Evolutionary conservation across 140 eudicot species (phyloP), one percentile per base, ranked within the genome.

Genomic region (Flaveria floridana): DNA sequence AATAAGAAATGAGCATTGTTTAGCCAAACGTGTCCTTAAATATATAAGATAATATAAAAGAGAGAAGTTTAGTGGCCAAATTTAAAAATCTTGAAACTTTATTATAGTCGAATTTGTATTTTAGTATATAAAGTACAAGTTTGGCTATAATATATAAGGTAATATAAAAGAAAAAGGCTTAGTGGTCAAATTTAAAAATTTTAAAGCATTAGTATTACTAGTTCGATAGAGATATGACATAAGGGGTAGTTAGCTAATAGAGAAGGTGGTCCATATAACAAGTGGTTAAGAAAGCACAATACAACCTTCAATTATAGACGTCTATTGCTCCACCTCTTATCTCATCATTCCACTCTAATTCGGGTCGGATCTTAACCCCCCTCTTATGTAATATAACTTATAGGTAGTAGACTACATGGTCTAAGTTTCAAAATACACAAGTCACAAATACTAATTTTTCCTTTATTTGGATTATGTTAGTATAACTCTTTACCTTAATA

Each of bases 201-300:
- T 6, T 34, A 34, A 34, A 34, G 8, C 41, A 34, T 34, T 34
- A 34, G 41, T 5, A 34, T 34, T 34, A 6, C 41, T 34, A 34
- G 41, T 5, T 34, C 14, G 50, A 44, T 9, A 1, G 50, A 14
- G 50, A 44, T 11, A 44, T 44, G 13, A 11, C 50, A 44, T 9
- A 44, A 44, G 50, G 13, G 50, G 50, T 44, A 0, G 13, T 44
- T 61, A 61, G 9, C 39, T 11, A 58, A 58, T 26, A 58, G 5
- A 6, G 12, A n/a, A 64, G 1, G 53, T 75, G 67, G 74, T 76
- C 80, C 80, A 42, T 20, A 18, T 64, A 68, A 68, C 37, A 46
- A 55, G 70, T n/a, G 65, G 82, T 71, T 66, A 70, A 52, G n/a
- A 56, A 75, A 16, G 53, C 26, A 50, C 26, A 73, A 14, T 11